Evolutionary conservation across 495 filamentous ascomycete species (phyloP).

Genomic region (Niebla homalea): DNA sequence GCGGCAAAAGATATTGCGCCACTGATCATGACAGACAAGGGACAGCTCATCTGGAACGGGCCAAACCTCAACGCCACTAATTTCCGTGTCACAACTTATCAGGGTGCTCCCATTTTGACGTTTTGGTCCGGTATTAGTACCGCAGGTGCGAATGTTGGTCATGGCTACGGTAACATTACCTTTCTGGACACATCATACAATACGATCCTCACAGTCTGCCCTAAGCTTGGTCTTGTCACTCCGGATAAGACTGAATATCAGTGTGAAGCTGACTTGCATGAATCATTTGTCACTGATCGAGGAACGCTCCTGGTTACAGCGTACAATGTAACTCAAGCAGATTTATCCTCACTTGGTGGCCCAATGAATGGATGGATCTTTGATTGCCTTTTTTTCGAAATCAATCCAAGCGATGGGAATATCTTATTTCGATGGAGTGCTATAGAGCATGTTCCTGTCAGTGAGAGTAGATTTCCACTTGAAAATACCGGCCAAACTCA

Average conservation of each 20-base stretch:
- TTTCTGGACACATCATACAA: constrained; percentile 36
- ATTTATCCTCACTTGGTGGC: constrained; percentile 29
- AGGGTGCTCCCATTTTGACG: constrained; percentile 2
- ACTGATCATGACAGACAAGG: constrained; percentile 16
- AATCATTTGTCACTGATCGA: constrained; percentile 34
- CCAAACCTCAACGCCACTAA: constrained; percentile 9
- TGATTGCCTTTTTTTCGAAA: constrained; percentile 39
- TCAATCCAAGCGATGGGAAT: constrained; percentile 30
- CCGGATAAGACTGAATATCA: constrained; percentile 1
- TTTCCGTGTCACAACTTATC: constrained; percentile 1
- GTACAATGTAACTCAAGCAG: constrained; percentile 29
- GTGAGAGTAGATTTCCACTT: neutral
- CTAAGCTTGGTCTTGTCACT: constrained; percentile 1
- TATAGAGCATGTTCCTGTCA: constrained; percentile 21
- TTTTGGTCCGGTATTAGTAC: constrained; percentile 6
- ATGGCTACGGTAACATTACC: constrained; percentile 24
- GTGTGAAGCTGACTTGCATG: constrained; percentile 27
- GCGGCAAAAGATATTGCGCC: constrained; percentile 10
- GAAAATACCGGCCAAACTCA: constrained; percentile 14
- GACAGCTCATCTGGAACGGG: constrained; percentile 17
- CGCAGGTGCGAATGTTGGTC: constrained; percentile 4
- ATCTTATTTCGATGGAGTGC: constrained; percentile 32
- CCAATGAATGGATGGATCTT: constrained; percentile 35
- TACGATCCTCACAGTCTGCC: constrained; percentile 21
- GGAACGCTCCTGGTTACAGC: constrained; percentile 38